Evolutionary conservation across 495 filamentous ascomycete species (phyloP).

Genomic region (Hyaloscypha bicolor): DNA sequence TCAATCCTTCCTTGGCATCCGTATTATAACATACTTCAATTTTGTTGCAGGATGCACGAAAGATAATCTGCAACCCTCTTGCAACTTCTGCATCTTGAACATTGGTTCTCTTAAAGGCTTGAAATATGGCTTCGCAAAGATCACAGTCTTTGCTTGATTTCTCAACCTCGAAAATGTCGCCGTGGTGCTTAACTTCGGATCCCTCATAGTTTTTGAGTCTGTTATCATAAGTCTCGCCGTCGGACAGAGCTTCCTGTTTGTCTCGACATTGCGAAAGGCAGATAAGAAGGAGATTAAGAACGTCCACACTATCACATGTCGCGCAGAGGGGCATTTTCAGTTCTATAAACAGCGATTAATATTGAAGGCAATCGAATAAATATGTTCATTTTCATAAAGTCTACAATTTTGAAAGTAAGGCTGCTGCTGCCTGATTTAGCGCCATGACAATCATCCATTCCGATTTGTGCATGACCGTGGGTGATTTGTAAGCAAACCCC

Average conservation of each 20-base stretch:
- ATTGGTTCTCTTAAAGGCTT: constrained; percentile 24
- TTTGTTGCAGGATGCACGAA: constrained; percentile 21
- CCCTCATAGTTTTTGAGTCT: constrained; percentile 21
- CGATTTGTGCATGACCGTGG: background rate
- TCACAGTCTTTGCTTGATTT: constrained; percentile 25
- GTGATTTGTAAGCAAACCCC: background rate
- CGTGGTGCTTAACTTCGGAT: constrained; percentile 27
- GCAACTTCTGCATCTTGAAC: constrained; percentile 19
- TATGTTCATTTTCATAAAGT: constrained; percentile 19
- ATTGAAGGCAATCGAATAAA: constrained; percentile 18
- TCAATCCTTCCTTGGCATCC: constrained; percentile 22
- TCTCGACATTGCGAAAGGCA: constrained; percentile 26
- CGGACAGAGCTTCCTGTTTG: constrained; percentile 24
- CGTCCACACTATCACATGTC: constrained; percentile 24
- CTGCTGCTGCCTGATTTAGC: constrained; percentile 22
- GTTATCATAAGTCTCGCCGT: constrained; percentile 21
- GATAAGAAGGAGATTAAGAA: constrained; percentile 22
- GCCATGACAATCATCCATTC: background rate
- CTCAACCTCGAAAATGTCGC: constrained; percentile 26
- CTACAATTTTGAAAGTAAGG: constrained; percentile 19
- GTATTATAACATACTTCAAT: constrained; percentile 27
- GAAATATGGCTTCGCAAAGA: constrained; percentile 26
- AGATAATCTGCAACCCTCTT: constrained; percentile 27
- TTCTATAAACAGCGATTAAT: constrained; percentile 18
- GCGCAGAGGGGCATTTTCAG: constrained; percentile 23